phyloP scores from a whole-genome alignment of 768 basidiomycete species.

The Mycena kentingensis region DNA sequence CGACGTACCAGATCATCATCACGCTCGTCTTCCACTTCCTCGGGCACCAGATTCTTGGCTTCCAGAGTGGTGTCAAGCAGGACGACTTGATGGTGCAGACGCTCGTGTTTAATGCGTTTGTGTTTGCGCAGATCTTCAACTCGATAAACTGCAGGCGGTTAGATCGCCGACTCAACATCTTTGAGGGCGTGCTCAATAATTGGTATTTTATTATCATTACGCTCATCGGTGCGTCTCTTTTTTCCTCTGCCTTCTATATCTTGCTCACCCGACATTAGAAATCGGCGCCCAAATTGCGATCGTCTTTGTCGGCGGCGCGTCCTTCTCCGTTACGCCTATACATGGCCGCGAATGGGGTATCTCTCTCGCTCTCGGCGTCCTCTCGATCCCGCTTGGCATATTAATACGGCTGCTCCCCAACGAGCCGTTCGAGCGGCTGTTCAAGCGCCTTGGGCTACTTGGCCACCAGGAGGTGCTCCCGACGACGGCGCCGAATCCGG shows the following conservation, averaged over 20 bases:
- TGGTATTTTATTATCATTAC: constrained; percentile 86
- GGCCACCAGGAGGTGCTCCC: constrained; percentile 69
- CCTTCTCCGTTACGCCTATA: constrained; percentile 85
- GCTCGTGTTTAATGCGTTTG: constrained; percentile 96
- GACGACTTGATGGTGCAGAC: constrained; percentile 65
- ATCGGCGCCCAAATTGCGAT: constrained; percentile 84
- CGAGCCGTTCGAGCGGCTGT: constrained; percentile 67
- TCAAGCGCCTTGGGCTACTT: constrained; percentile 59
- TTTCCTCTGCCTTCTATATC: constrained; percentile 1
- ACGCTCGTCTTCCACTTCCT: constrained; percentile 90
- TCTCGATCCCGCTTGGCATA: constrained; percentile 86
- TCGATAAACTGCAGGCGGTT: constrained; percentile 89
- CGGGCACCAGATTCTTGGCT: constrained; percentile 70
- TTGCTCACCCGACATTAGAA: constrained; percentile 51
- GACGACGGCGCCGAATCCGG: constrained; percentile 55
- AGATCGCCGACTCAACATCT: constrained; percentile 85
- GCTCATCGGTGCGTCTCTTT: constrained; percentile 69
- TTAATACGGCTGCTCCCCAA: constrained; percentile 82
- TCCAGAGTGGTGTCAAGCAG: constrained; percentile 36
- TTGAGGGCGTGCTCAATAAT: constrained; percentile 79
- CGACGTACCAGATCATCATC: constrained; percentile 79
- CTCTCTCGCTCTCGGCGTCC: constrained; percentile 80
- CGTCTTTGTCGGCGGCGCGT: constrained; percentile 87
- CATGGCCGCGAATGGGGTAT: constrained; percentile 91
- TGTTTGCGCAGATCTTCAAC: constrained; percentile 97